These are phyloP conservation scores for Acacia concinna DNA, from an alignment of 331 rosid species.

Conservation along the genomic window DNA sequence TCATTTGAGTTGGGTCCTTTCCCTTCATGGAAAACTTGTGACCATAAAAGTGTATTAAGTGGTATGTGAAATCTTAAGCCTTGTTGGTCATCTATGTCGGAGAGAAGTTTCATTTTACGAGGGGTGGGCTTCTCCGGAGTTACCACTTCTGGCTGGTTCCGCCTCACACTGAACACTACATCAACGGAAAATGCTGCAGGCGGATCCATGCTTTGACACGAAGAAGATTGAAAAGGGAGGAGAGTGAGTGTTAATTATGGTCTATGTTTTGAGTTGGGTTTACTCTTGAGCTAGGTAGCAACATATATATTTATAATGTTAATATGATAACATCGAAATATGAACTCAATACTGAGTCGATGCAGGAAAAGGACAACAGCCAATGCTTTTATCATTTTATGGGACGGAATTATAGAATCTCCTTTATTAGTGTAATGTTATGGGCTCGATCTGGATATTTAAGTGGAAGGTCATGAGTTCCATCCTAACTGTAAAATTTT, in stretches of 20 bases:
- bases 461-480: no score
- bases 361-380: no score
- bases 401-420: no score
- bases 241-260: neutral
- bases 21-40: constrained; percentile 14
- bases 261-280: no score
- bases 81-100: constrained; percentile 40
- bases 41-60: neutral
- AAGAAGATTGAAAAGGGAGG: neutral
- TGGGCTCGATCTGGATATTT: no score
- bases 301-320: no score
- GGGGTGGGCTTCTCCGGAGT: constrained; percentile 28
- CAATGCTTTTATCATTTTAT: no score
- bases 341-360: no score
- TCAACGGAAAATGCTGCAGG: neutral
- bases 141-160: neutral
- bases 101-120: constrained; percentile 6
- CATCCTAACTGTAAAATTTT: no score
- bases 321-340: no score
- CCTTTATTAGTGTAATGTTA: no score
- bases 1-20: neutral
- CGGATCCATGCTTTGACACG: neutral
- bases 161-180: neutral
- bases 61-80: neutral
- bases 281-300: no score